Evolutionary conservation across 2,329 filamentous ascomycete species (phyloP), one percentile per base, ranked within the genome.

Genomic region (Xylariaceae sp.): DNA sequence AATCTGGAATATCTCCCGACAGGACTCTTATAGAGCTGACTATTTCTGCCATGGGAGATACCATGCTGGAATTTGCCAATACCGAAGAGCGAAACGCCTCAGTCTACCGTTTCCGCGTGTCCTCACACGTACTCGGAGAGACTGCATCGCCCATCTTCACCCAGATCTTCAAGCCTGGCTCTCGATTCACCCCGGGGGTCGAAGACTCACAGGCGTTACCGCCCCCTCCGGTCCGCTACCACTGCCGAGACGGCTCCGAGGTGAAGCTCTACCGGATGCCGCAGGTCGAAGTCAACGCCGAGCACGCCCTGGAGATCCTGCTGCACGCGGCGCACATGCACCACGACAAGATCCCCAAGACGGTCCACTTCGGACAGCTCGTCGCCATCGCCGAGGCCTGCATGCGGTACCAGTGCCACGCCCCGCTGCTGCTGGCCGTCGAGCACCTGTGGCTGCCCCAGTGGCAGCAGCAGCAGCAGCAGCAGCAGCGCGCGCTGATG

Each of bases 21-120:
- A 54, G 61, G 30, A 49, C 47, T 0, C 53, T 68, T 7, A 52
- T 58, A 12, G 68, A 72, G 33, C 59, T 57, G 26, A 47, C 54
- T 22, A 67, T 74, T 32, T 57, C 63, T 0, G 56, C 57, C 2
- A 56, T 56, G 3, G 70, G 71, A 5, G 68, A 74, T 38, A 60
- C 60, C 3, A 59, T 75, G 17, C 57, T 75, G 19, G 70, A 74
- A 38, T 75, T 74, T 39, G 57, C 63, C 34, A 70, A 72, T 39
- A 45, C 52, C 1, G 52, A 46, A 1, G 50, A 52, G 6, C 59
- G 63, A 24, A 39, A 38, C 12, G 35, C 51, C 30, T 65, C 67
- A 0, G 60, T 64, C 1, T 43, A 68, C 9, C 60, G 68, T 5
- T 75, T 73, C 34, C 60, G 68, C 5, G 68, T 75, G 5, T 70